Base-by-base conservation (phyloP, 2,329 filamentous ascomycete genomes). In the Paramyrothecium roridum region DNA sequence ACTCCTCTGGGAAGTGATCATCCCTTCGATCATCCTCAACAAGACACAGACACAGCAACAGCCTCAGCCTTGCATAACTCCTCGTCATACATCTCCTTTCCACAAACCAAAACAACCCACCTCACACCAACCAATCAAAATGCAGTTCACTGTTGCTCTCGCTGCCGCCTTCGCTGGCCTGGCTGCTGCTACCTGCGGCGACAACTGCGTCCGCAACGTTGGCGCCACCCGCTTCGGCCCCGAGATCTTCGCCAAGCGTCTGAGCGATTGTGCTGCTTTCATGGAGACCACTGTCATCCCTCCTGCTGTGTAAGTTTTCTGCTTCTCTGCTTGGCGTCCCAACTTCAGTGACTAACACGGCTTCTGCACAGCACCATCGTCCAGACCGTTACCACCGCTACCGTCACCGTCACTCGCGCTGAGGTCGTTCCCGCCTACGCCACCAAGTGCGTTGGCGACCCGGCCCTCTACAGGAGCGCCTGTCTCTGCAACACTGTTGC, bases 191-290 rank as follows among this genome's bases (percentile, higher is more conserved):
- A 51, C 49, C 49, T 51, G 49, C 49, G 49, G 49, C n/a, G 19
- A 51, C 49, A 40, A 51, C 49, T 51, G 49, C 49, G 49, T 51
- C 49, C 49, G 49, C 49, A 51, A 51, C 49, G 49, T 51, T 19
- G 49, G 49, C n/a, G 49, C 49, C 33, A 51, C 49, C 49, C 49
- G 49, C 49, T 51, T 51, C 49, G 49, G 49, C 49, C 49, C 19
- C n/a, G 49, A 51, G 49, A 21, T 51, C 33, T 51, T 51, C 20
- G 26, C 49, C 49, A 51, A 51, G 49, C 49, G 49, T 16, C 26
- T 51, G 13, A 37, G 30, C 16, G 49, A 51, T 30, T 51, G 49
- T n/a, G 49, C 49, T 40, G 49, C 49, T 34, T 51, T 51, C 30
- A 10, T 51, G 12, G 49, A 51, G 49, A 40, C 30, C 30, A 51